Conservation (phyloP, 495 filamentous ascomycete species). For the Aspergillus egyptiacus region DNA sequence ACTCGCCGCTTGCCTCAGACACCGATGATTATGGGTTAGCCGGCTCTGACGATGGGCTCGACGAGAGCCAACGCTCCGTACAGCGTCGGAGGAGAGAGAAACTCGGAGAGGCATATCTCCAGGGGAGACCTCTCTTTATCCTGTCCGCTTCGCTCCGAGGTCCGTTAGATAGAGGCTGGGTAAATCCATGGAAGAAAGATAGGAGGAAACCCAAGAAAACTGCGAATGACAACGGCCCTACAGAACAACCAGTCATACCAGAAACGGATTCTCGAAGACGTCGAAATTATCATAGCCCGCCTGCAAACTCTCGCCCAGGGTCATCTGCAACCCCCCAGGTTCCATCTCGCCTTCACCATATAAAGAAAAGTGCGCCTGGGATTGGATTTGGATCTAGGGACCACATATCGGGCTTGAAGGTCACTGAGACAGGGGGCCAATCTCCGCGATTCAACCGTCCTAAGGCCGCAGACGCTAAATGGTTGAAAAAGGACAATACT, state of each 20-base stretch:
- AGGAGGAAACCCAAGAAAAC: slow-evolving; percentile 11
- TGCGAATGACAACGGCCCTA: neutral
- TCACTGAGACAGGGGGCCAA: neutral
- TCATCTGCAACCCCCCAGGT: neutral
- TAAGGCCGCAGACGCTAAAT: slow-evolving; percentile 18
- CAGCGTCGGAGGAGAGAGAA: slow-evolving; percentile 54
- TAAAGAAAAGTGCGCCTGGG: neutral
- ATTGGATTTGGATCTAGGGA: neutral
- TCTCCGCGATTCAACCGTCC: neutral
- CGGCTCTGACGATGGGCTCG: slow-evolving; percentile 57
- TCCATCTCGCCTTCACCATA: neutral
- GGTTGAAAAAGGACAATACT: slow-evolving; percentile 37
- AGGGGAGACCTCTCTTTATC: slow-evolving; percentile 52
- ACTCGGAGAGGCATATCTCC: slow-evolving; percentile 52
- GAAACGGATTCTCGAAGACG: slow-evolving; percentile 22
- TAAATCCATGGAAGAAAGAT: slow-evolving; percentile 56
- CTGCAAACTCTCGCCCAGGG: neutral
- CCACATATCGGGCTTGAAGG: neutral
- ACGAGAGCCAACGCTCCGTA: slow-evolving; percentile 38
- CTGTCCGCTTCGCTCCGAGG: slow-evolving; percentile 57
- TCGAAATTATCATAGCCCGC: slow-evolving; percentile 8
- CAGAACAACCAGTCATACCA: slow-evolving; percentile 17
- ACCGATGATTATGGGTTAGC: slow-evolving; percentile 36
- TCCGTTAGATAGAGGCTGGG: slow-evolving; percentile 58
- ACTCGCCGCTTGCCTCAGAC: slow-evolving; percentile 34